A percentile compares a stretch with the other conserved stretches of the same genome.
These are phyloP conservation scores for Macrocystidia cucumis DNA, from an alignment of 1,284 basidiomycete species.

Conservation along the genomic window DNA sequence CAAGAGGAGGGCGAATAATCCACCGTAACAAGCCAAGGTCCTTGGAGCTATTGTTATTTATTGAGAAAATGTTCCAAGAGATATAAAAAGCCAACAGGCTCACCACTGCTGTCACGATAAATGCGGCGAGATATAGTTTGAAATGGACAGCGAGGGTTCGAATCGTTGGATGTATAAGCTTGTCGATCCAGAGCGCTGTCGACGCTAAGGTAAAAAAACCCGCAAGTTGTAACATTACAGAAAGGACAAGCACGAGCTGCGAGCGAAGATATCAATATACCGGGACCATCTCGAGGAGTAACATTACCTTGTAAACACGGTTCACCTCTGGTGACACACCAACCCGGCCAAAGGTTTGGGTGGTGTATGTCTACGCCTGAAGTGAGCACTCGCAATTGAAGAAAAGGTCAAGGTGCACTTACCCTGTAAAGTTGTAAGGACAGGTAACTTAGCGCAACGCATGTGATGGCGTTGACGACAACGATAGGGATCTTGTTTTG, in stretches of 20 bases:
- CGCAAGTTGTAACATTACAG: constrained; percentile 40
- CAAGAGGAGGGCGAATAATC: constrained; percentile 8
- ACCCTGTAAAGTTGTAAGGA: constrained; percentile 34
- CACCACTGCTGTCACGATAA: constrained; percentile 34
- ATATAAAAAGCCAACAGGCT: constrained; percentile 12
- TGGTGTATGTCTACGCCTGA: constrained; percentile 34
- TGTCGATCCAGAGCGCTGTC: constrained; percentile 44
- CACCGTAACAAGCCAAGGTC: constrained; percentile 42
- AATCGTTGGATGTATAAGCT: constrained; percentile 30
- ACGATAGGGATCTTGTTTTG: constrained; percentile 27
- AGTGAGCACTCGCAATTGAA: background rate
- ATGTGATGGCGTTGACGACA: constrained; percentile 23
- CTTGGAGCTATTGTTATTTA: constrained; percentile 22
- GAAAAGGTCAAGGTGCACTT: constrained; percentile 4
- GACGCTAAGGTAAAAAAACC: constrained; percentile 43
- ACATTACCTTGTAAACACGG: constrained; percentile 36
- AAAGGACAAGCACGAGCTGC: constrained; percentile 41
- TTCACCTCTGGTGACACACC: constrained; percentile 38
- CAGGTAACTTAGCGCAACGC: constrained; percentile 24
- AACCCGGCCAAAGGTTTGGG: constrained; percentile 41
- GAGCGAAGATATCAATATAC: constrained; percentile 2
- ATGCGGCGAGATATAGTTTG: constrained; percentile 30
- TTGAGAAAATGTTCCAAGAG: background rate
- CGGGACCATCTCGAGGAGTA: background rate
- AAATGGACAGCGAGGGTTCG: constrained; percentile 22